Conservation (phyloP, 169 alveolate genomes). For the Toxoplasma gondii region DNA sequence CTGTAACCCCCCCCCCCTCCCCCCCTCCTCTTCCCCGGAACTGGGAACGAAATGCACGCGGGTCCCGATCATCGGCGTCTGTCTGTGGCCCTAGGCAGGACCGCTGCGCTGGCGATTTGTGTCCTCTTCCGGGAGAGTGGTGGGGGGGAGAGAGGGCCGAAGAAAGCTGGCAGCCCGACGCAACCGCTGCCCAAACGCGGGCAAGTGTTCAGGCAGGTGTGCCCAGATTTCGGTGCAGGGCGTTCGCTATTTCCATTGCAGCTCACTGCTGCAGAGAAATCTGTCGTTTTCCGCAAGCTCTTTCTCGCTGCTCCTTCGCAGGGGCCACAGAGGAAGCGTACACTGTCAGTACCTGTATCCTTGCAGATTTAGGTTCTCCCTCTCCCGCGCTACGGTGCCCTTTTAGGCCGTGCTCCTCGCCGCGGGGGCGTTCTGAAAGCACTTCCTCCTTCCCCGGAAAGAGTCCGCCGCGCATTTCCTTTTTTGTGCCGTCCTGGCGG, state of each 20-base stretch:
- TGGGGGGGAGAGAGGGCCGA: background rate
- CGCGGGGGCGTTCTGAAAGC: background rate
- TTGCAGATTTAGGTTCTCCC: background rate
- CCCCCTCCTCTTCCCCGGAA: background rate
- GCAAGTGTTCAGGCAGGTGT: background rate
- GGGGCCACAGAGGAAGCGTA: no score
- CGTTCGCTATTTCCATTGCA: background rate
- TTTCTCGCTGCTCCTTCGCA: no score
- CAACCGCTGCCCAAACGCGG: background rate
- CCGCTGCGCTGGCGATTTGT: background rate
- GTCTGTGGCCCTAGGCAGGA: background rate
- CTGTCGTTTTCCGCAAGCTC: background rate
- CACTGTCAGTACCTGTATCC: no score
- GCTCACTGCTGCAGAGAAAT: background rate
- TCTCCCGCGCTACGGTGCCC: background rate
- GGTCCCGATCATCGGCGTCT: no score
- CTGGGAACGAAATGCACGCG: no score
- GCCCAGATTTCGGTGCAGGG: background rate
- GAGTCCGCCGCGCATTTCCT: background rate
- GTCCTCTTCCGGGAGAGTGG: background rate
- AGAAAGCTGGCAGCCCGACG: slow-evolving; percentile 5
- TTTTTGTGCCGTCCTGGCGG: no score
- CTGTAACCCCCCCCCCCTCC: background rate
- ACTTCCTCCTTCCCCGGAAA: no score
- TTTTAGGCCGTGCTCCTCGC: background rate